Conservation (phyloP, 768 basidiomycete species). For the Amyloporia xantha region DNA sequence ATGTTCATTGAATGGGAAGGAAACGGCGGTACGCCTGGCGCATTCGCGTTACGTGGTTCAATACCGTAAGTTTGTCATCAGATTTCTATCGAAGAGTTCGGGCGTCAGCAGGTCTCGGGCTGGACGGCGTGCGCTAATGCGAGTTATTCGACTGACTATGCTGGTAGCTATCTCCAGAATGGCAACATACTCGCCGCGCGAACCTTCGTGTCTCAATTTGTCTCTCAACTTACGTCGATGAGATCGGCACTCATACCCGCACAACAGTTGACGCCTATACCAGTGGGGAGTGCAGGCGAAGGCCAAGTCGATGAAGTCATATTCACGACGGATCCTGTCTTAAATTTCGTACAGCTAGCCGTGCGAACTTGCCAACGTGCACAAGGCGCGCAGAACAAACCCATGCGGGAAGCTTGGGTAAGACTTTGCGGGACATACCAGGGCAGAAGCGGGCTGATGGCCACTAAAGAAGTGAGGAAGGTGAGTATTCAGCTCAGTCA, state of each 20-base stretch:
- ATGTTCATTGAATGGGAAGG: slow-evolving; percentile 82
- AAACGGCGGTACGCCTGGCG: slow-evolving; percentile 45
- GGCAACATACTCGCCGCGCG: slow-evolving; percentile 89
- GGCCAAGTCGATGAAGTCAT: slow-evolving; percentile 50
- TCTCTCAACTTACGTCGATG: slow-evolving; percentile 50
- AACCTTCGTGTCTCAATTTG: slow-evolving; percentile 84
- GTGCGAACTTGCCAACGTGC: slow-evolving; percentile 84
- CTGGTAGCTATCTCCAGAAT: slow-evolving; percentile 65
- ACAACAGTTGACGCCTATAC: slow-evolving; percentile 37
- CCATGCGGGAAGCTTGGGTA: slow-evolving; percentile 77
- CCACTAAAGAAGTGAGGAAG: slow-evolving; percentile 53
- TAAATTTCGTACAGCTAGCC: slow-evolving; percentile 91
- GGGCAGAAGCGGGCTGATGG: slow-evolving; percentile 56
- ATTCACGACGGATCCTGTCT: slow-evolving; percentile 63
- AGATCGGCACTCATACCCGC: slow-evolving; percentile 36
- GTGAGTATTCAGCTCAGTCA: slow-evolving; percentile 28
- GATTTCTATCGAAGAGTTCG: not conserved
- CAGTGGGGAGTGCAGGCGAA: slow-evolving; percentile 37
- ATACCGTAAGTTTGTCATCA: slow-evolving; percentile 62
- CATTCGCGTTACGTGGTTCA: slow-evolving; percentile 79
- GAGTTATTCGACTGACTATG: not conserved
- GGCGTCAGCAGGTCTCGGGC: not conserved
- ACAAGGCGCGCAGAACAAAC: slow-evolving; percentile 71
- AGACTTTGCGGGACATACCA: slow-evolving; percentile 81
- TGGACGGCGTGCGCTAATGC: not conserved